Evolutionary conservation across 305 asterid species (phyloP), one percentile per base, ranked within the genome.

Genomic region (Nicotiana rustica): DNA sequence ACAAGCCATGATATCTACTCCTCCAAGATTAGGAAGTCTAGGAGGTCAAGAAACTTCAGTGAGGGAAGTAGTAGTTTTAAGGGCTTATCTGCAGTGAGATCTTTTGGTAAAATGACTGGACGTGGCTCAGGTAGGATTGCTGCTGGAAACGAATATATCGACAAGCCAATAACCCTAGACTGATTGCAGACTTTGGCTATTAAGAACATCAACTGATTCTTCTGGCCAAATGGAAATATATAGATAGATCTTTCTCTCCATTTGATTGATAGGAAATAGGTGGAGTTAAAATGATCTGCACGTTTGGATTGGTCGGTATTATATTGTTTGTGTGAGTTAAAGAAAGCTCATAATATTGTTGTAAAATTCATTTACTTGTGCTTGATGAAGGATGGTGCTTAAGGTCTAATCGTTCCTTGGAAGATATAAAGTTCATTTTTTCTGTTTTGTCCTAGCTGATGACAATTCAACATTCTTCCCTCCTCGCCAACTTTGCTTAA

Each of bases 41-140:
- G 90, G 89, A 88, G 89, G 81, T 90, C 93, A 61, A 86, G 91
- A 66, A 91, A 91, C 88, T 77, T 85, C 12, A 89, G 91, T 10
- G 97, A 86, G 86, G 96, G 95, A 31, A 93, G 97, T 76, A 92
- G 95, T 90, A 94, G 98, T 78, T 91, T 94, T 88, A 94, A 92
- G 90, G 85, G 96, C 80, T 80, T 94, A 82, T 90, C 96, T 4
- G 91, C 91, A 12, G 90, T 89, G 5, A 91, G 94, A 77, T 89
- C 98, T 7, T 92, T 93, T 31, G 90, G 97, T 69, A 93, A 83
- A 87, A 88, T 92, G 89, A 85, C 81, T 60, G 92, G 91, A 49
- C 95, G 91, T 25, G 95, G 97, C 49, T 92, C 98, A 0, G 94
- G 91, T 75, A 82, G 93, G 84, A 87, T 93, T 56, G 86, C 86